Evolutionary conservation across 2,329 filamentous ascomycete species (phyloP).

Genomic region (Aspergillus puulaauensis): DNA sequence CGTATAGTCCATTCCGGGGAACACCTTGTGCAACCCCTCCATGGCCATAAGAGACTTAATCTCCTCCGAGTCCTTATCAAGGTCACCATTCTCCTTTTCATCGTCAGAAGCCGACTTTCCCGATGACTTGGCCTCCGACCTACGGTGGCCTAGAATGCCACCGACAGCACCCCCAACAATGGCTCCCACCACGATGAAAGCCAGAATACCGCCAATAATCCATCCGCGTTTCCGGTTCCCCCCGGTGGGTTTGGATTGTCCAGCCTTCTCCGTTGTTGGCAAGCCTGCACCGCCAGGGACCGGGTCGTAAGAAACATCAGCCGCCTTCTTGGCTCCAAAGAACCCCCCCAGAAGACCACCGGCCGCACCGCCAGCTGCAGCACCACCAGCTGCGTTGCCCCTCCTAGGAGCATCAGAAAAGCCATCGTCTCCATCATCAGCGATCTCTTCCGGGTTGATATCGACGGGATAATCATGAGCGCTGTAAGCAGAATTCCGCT

Average conservation of each 20-base stretch:
- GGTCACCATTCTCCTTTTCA: slow-evolving; percentile 64
- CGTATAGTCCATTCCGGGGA: slow-evolving; percentile 94
- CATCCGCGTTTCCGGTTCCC: slow-evolving; percentile 68
- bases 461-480: slow-evolving; percentile 50
- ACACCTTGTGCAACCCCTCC: slow-evolving; percentile 80
- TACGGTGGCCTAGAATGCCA: slow-evolving; percentile 61
- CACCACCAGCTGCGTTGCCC: slow-evolving; percentile 36
- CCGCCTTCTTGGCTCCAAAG: slow-evolving; percentile 40
- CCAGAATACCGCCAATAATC: slow-evolving; percentile 64
- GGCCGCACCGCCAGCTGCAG: slow-evolving; percentile 45
- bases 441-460: slow-evolving; percentile 76
- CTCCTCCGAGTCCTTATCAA: slow-evolving; percentile 71
- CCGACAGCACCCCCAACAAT: slow-evolving; percentile 75
- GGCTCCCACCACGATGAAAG: slow-evolving; percentile 66
- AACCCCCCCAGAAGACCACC: slow-evolving; percentile 45
- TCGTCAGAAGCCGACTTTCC: slow-evolving; percentile 42
- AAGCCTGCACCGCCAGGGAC: slow-evolving; percentile 41
- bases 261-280: slow-evolving; percentile 56
- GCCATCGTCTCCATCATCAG: slow-evolving; percentile 86
- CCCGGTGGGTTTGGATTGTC: slow-evolving; percentile 54
- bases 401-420: slow-evolving; percentile 51
- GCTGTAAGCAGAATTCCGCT: slow-evolving; percentile 56
- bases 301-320: slow-evolving; percentile 56
- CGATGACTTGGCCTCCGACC: slow-evolving; percentile 37
- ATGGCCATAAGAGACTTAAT: slow-evolving; percentile 84